phyloP scores from a whole-genome alignment of 2,329 filamentous ascomycete genomes.

The Pleoardoris graminearum region DNA sequence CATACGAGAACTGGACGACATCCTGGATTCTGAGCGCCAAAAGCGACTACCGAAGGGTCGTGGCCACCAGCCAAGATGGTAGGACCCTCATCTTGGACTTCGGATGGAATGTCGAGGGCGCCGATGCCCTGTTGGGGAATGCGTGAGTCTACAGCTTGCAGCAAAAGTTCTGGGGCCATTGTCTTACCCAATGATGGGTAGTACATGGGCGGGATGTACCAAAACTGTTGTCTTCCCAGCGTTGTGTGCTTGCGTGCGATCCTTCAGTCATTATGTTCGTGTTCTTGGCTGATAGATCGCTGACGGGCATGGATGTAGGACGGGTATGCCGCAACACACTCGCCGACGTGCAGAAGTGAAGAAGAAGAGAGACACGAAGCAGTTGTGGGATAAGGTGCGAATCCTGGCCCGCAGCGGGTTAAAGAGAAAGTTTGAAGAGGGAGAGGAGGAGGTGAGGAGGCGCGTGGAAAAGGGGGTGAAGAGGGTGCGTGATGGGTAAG shows the following conservation, averaged over 20 bases:
- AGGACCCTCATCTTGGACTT: constrained; percentile 95
- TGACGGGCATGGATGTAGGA: neutral
- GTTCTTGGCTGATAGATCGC: neutral
- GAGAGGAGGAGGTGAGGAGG: neutral
- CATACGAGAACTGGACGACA: constrained; percentile 92
- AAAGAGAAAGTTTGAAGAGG: neutral
- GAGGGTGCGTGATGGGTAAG: neutral
- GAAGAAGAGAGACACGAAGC: neutral
- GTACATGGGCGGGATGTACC: neutral
- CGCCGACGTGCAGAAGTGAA: neutral
- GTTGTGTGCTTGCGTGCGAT: too few species aligned
- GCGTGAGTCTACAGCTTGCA: constrained; percentile 5
- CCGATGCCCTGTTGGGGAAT: constrained; percentile 50
- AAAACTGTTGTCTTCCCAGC: too few species aligned
- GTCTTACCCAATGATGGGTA: neutral
- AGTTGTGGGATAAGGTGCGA: neutral
- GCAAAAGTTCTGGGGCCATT: neutral
- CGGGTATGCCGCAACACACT: neutral
- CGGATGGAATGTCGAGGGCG: constrained; percentile 62
- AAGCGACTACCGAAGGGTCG: constrained; percentile 90
- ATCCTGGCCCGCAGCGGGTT: neutral
- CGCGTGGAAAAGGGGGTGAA: neutral
- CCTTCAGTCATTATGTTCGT: neutral
- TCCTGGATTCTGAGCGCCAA: constrained; percentile 97
- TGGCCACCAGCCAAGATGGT: constrained; percentile 92